Evolutionary conservation across 331 rosid genomes (phyloP), one percentile per base, ranked within the genome.

Genomic region (Pyrus hybrid): DNA sequence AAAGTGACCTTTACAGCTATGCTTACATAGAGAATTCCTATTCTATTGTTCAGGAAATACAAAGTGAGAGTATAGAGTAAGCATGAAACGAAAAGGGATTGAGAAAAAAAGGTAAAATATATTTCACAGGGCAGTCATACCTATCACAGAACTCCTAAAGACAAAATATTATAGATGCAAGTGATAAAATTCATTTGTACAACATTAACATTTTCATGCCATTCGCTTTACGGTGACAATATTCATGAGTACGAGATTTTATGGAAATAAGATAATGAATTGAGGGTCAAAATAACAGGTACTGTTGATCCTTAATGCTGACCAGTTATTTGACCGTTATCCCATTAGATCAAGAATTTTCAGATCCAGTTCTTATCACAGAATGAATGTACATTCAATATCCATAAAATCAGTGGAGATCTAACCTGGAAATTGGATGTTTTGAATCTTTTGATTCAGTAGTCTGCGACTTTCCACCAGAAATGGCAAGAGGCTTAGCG

Each of bases 391-490:
- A 60, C 28, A 2, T 13, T 29, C 35, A 21, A 49, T 64, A 16
- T 22, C 35, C 72, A 68, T 76, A 62, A 47, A 58, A 63, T 23
- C 51, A 57, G 80, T 57, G 60, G 66, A 61, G 68, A 68, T 71
- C 54, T 75, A 82, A 93, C 98, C 98, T 93, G 73, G 89, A 85
- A 73, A 82, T 70, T 70, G 89, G 92, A 74, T 87, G 96, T 86
- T 91, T 91, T 41, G 86, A 80, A 76, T 83, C 87, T 86, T 91
- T 91, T 41, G 86, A 80, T 77, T 83, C 87, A 65, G 88, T 37
- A 72, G 81, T 74, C 75, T 66, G 86, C 80, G 67, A 8, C 74
- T 89, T 70, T 80, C 80, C 92, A 71, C 79, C 81, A 9, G 90
- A 76, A 78, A 76, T 49, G 32, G 88, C 87, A 68, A 79, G 83